phyloP scores from a whole-genome alignment of 306 rosid species.

The Vigna angularis region DNA sequence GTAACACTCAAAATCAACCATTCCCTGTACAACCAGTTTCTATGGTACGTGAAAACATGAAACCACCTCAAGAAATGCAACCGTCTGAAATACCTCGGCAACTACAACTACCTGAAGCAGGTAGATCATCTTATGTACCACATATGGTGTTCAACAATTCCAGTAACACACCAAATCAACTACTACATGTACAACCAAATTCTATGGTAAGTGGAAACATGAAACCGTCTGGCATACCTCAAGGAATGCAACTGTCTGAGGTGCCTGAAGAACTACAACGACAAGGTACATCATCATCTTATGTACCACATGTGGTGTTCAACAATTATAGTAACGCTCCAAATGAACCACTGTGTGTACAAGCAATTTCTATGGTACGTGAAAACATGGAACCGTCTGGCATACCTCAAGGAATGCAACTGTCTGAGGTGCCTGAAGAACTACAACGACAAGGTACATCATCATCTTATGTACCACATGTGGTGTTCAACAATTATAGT shows the following conservation, averaged over 20 bases:
- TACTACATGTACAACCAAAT: too few relatives aligned
- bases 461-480: constrained; percentile 7
- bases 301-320: not conserved
- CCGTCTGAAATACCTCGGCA: too few relatives aligned
- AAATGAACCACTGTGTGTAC: constrained; percentile 35
- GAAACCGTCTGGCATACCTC: too few relatives aligned
- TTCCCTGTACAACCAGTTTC: constrained; percentile 44
- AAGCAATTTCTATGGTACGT: constrained; percentile 43
- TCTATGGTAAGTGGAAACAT: too few relatives aligned
- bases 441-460: constrained; percentile 14
- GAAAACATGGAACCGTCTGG: not conserved
- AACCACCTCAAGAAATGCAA: too few relatives aligned
- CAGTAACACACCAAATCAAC: too few relatives aligned
- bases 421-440: too few relatives aligned
- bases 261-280: too few relatives aligned
- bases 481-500: not conserved
- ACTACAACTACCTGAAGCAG: too few relatives aligned
- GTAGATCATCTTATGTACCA: too few relatives aligned
- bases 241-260: not conserved
- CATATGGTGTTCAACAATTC: too few relatives aligned
- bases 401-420: too few relatives aligned
- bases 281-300: constrained; percentile 39
- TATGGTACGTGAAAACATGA: constrained; percentile 36
- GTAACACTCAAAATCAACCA: constrained; percentile 18
- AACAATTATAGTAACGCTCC: not conserved